phyloP scores from a whole-genome alignment of 2,329 filamentous ascomycete genomes.

The Metarhizium anisopliae region DNA sequence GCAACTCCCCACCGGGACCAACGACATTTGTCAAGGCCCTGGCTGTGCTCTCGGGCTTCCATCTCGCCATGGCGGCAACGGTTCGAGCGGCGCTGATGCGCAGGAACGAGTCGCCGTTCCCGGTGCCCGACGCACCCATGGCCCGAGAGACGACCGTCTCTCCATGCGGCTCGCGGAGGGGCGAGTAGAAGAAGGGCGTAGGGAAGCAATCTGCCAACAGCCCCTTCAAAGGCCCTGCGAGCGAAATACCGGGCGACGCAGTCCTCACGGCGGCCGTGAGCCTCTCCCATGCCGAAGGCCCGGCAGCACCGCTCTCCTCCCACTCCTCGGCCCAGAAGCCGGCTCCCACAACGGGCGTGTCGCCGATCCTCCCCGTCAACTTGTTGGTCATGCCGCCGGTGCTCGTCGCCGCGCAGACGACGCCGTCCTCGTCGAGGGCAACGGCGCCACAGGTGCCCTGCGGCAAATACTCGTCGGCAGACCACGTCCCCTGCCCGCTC shows the following conservation, averaged over 20 bases:
- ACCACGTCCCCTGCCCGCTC: slow-evolving; percentile 40
- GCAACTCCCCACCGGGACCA: slow-evolving; percentile 63
- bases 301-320: slow-evolving; percentile 33
- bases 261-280: not conserved
- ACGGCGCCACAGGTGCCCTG: slow-evolving; percentile 83
- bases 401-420: slow-evolving; percentile 58
- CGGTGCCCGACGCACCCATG: slow-evolving; percentile 64
- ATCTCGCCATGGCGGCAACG: slow-evolving; percentile 63
- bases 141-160: slow-evolving; percentile 19
- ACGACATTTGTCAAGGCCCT: slow-evolving; percentile 55
- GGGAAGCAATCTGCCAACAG: slow-evolving; percentile 54
- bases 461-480: slow-evolving; percentile 57
- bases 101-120: slow-evolving; percentile 84
- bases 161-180: slow-evolving; percentile 8
- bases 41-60: slow-evolving; percentile 41
- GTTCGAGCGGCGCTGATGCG: slow-evolving; percentile 63
- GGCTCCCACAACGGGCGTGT: slow-evolving; percentile 75
- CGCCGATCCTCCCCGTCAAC: slow-evolving; percentile 72
- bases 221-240: slow-evolving; percentile 31
- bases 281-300: slow-evolving; percentile 8
- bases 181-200: slow-evolving; percentile 32
- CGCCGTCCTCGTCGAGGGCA: slow-evolving; percentile 66
- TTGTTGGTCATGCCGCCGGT: slow-evolving; percentile 85
- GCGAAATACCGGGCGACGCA: slow-evolving; percentile 7
- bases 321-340: slow-evolving; percentile 90